Base-by-base conservation (phyloP, 2,329 filamentous ascomycete genomes). In the Aspergillus novofumigatus region DNA sequence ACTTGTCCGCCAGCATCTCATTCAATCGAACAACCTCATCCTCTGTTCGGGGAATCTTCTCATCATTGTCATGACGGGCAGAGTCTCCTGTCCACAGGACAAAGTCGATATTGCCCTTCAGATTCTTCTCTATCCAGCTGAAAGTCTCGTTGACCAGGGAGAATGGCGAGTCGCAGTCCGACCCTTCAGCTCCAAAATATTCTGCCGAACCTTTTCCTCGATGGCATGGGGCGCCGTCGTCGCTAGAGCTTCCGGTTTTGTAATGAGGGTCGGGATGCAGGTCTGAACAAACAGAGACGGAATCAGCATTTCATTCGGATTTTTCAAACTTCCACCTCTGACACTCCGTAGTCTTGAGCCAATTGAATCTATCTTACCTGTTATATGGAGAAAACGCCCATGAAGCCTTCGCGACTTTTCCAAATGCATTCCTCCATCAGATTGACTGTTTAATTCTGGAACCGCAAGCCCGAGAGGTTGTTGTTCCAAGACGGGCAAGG, bases 51-150 rank as follows among this genome's bases (percentile, higher is more conserved):
- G 93, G 93, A 35, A 90, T 80, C 50, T 83, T 75, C 71, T 93
- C 89, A 71, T 96, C 92, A 72, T 88, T 93, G 74, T 96, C 92
- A 74, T 97, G 92, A 62, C 92, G 85, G 21, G 90, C 91, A 32
- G 89, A 93, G 73, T 97, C 92, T 62, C 92, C 92, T 1, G 92
- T 96, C 92, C 92, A 96, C 51, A 96, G 79, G 51, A 96, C 87
- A 71, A 97, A 97, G 72, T 97, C 92, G 62, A 97, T 83, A 3
- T 86, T 76, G 69, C 92, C 88, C 69, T 84, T 88, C 57, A 96
- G 69, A 67, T 96, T 87, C 47, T 86, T 82, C 48, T 85, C 80
- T 52, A 99, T 88, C 93, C 93, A 99, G 67, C 87, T 82, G 69
- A 97, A 91, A 0, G 93, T 97, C 66, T 90, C 89, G 72, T 97